Evolutionary conservation across 345 rosid species (phyloP).

Genomic region (Hirschfeldia incana): DNA sequence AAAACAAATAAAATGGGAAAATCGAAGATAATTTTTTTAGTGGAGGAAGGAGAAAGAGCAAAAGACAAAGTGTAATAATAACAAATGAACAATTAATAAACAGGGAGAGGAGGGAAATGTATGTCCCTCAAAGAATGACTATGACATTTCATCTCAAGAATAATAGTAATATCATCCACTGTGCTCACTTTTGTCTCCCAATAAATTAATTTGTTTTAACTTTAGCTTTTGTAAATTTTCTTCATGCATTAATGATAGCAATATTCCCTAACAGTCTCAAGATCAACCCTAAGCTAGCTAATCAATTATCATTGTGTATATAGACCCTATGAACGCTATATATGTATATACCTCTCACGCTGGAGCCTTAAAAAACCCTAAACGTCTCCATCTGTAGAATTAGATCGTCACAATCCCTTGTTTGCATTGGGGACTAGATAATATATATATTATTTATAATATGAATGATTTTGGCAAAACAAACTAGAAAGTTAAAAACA

Average conservation of each 20-base stretch:
- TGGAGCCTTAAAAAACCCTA: slow-evolving; percentile 31
- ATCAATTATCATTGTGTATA: slow-evolving; percentile 16
- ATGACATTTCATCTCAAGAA: slow-evolving; percentile 66
- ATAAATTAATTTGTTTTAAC: slow-evolving; percentile 25
- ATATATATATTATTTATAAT: neutral
- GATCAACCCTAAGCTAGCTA: slow-evolving; percentile 34
- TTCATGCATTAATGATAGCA: slow-evolving; percentile 42
- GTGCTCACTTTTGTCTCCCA: slow-evolving; percentile 52
- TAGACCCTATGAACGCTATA: neutral
- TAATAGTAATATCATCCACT: slow-evolving; percentile 59
- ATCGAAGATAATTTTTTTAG: neutral
- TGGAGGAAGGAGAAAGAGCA: slow-evolving; percentile 52
- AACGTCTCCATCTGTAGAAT: neutral
- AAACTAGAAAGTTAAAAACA: neutral
- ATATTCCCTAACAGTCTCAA: slow-evolving; percentile 39
- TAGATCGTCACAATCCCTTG: neutral
- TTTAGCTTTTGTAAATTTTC: slow-evolving; percentile 35
- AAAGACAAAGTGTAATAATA: slow-evolving; percentile 65
- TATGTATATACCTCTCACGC: neutral
- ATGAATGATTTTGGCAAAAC: neutral
- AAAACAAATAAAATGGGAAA: neutral
- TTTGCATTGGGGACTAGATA: neutral
- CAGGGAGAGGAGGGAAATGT: slow-evolving; percentile 37
- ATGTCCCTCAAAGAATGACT: slow-evolving; percentile 69
- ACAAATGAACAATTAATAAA: slow-evolving; percentile 51